Evolutionary conservation across 768 basidiomycete species (phyloP), one percentile per base, ranked within the genome.

Genomic region (Tricholoma matsutake): DNA sequence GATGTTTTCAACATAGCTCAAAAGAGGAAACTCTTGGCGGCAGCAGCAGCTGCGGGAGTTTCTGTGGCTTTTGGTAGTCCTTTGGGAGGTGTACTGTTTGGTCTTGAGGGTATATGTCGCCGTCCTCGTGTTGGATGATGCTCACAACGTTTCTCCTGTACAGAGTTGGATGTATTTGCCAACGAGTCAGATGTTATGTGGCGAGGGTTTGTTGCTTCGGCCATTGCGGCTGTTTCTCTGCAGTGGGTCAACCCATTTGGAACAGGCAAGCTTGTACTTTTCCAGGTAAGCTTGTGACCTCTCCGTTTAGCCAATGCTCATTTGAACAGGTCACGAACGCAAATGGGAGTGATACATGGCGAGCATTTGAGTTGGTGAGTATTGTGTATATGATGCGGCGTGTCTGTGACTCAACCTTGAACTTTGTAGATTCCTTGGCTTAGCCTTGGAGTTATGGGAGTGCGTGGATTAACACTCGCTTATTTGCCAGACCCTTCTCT

Each of bases 61-160:
- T 92, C 91, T 0, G 92, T 94, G 1, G 92, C 92, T 13, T 94
- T 94, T 72, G 92, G 92, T 39, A 91, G 89, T 64, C 92, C 92
- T 7, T 79, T 94, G 5, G 92, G 92, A 3, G 92, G 92, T 9
- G 92, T 94, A 0, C 74, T 94, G 7, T 94, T 94, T 67, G 90
- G 90, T 6, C 82, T 94, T 32, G 92, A 94, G 79, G 86, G 83
- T 79, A 56, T 57, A 18, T 32, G 28, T 10, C 64, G 49, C 14
- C 6, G 7, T 47, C 16, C 39, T 31, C 6, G 52, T 28, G 39
- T 31, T 54, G 16, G 25, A 18, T 10, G 37, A 20, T 56, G 32
- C 34, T 47, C 7, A 37, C 5, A 11, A 29, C 20, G 20, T 10
- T 34, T 41, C 25, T 35, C 13, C 6, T 25, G 28, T 51, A n/a